A percentile compares a stretch with the other conserved stretches of the same genome.
phyloP scores from a whole-genome alignment of 2,329 filamentous ascomycete genomes.

The Helotiales sp. region DNA sequence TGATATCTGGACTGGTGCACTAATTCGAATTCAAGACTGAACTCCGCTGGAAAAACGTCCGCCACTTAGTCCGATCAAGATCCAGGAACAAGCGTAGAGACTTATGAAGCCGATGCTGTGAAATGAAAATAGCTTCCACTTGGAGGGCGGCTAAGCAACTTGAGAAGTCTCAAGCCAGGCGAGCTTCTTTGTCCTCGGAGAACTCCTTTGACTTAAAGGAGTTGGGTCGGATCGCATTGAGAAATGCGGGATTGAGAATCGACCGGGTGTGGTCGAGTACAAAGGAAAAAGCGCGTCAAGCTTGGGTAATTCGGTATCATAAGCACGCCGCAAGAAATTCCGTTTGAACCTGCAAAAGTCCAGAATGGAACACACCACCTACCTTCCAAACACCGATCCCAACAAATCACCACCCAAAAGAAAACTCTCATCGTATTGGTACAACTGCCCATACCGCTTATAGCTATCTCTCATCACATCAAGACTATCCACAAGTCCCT shows the following conservation, averaged over 20 bases:
- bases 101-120: background rate
- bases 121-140: background rate
- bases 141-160: background rate
- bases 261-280: background rate
- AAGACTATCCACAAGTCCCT: conserved; percentile 13
- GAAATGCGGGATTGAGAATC: background rate
- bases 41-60: too few relatives aligned
- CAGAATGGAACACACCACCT: too few relatives aligned
- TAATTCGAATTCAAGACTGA: background rate
- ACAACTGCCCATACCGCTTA: conserved; percentile 20
- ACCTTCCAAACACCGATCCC: background rate
- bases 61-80: too few relatives aligned
- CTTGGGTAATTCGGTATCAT: background rate
- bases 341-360: too few relatives aligned
- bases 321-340: too few relatives aligned
- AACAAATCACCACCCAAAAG: background rate
- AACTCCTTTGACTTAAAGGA: background rate
- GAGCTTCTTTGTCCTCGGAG: conserved; percentile 10
- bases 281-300: background rate
- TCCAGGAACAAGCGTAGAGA: too few relatives aligned
- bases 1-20: background rate
- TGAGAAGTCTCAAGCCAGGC: background rate
- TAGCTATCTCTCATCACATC: conserved; percentile 1
- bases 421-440: conserved; percentile 23
- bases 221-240: conserved; percentile 3